Evolutionary conservation across 768 basidiomycete genomes (phyloP), one percentile per base, ranked within the genome.

Genomic region (Phlebiopsis flavidoalba): DNA sequence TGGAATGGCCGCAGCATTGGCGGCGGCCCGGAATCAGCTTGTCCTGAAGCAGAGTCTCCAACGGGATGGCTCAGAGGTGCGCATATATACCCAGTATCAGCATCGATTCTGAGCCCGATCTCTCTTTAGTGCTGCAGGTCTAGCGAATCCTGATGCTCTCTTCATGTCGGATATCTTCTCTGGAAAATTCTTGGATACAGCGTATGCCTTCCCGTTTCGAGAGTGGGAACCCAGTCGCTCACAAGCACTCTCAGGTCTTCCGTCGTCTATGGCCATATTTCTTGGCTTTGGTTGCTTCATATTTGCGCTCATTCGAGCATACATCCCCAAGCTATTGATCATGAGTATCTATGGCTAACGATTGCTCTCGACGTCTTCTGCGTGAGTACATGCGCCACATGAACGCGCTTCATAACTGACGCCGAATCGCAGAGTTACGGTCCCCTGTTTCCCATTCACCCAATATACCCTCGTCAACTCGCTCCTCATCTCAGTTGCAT

Each of bases 1-100:
- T 0, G 82, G 77, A 0, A 85, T 86, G 83, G 76, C 76, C 4
- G 78, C 80, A 0, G 78, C 77, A 0, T 66, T 80, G 0, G 69
- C 75, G 0, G 69, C 75, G 5, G 77, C 76, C 0, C 72, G 78
- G 10, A 66, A 72, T 57, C 67, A 75, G 60, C 68, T 69, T 0
- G 60, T 75, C 8, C 65, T 79, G 12, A 65, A 69, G 40, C 61
- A 65, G 17, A 67, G 69, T 5, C 64, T 68, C 5, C 67, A 69
- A 40, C 66, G 67, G 55, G 73, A 72, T n/a, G 26, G 63, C 66
- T n/a, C 66, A 71, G 45, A 75, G 71, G 77, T 76, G 51, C 8
- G 70, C 64, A 19, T 37, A 19, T 37, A 26, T 54, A 50, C 19
- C 1, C 11, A 1, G 6, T 10, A 12, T 11, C 36, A 46, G 7